Conservation (phyloP, 2,329 filamentous ascomycete genomes). For the Phyllosticta paracitricarpa region DNA sequence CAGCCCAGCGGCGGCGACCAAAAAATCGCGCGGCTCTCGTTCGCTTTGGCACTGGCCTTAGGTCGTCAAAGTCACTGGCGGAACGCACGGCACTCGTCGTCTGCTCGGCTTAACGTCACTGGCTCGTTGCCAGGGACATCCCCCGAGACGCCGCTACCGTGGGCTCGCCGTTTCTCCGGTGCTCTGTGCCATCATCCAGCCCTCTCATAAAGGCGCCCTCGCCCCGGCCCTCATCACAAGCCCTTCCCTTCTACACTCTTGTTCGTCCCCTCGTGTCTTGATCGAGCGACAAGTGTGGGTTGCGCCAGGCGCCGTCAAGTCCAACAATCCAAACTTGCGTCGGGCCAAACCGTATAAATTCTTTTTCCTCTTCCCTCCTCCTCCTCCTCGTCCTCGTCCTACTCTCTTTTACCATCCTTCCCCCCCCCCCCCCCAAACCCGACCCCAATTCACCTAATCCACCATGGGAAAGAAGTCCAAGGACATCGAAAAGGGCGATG, state of each 20-base stretch:
- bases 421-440: not conserved
- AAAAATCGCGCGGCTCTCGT: constrained; percentile 11
- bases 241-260: constrained; percentile 7
- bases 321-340: constrained; percentile 1
- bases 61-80: constrained; percentile 5
- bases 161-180: constrained; percentile 1
- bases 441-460: not conserved
- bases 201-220: constrained; percentile 6
- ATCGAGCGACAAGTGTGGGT: constrained; percentile 11
- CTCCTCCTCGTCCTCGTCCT: not conserved
- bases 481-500: constrained; percentile 8
- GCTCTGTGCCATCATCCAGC: constrained; percentile 4
- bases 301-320: constrained; percentile 8
- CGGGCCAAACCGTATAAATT: not conserved
- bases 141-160: constrained; percentile 2
- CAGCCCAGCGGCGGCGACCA: constrained; percentile 1
- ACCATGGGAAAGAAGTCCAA: constrained; percentile 8
- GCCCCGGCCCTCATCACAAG: not conserved
- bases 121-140: constrained; percentile 4
- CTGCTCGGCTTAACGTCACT: constrained; percentile 9
- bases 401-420: not conserved
- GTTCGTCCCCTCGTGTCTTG: constrained; percentile 11
- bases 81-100: constrained; percentile 8
- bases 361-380: not conserved
- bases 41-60: constrained; percentile 2